phyloP scores from a whole-genome alignment of 2,329 filamentous ascomycete species.

The Orbilia brochopaga region DNA sequence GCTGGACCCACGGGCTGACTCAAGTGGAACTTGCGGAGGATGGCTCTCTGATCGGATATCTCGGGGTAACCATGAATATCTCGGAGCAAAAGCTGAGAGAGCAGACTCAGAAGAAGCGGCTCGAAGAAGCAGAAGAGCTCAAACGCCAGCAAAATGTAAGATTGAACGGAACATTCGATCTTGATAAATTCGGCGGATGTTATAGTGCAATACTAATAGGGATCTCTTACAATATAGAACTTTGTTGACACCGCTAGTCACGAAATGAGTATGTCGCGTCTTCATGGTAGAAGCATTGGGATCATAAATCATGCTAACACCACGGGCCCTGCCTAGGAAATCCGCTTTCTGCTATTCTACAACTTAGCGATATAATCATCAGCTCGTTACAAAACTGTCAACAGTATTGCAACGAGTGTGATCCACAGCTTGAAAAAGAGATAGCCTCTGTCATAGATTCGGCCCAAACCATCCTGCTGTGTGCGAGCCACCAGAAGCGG shows the following conservation, averaged over 20 bases:
- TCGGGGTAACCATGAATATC: slow-evolving; percentile 83
- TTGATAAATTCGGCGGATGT: no score
- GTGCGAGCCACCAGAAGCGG: slow-evolving; percentile 77
- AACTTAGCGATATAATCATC: slow-evolving; percentile 75
- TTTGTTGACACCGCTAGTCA: slow-evolving; percentile 74
- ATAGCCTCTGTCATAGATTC: slow-evolving; percentile 66
- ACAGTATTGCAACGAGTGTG: slow-evolving; percentile 53
- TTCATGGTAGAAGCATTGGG: neutral
- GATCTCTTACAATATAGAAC: slow-evolving; percentile 61
- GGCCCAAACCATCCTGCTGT: slow-evolving; percentile 78
- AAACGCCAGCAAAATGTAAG: slow-evolving; percentile 69
- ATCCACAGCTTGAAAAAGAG: slow-evolving; percentile 22
- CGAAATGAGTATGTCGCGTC: slow-evolving; percentile 25
- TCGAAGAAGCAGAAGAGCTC: slow-evolving; percentile 79
- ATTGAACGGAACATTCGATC: no score
- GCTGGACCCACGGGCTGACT: slow-evolving; percentile 78
- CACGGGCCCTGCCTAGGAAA: slow-evolving; percentile 77
- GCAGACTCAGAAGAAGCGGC: slow-evolving; percentile 75
- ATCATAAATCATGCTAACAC: slow-evolving; percentile 31
- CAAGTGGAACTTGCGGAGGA: slow-evolving; percentile 72
- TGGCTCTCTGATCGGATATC: slow-evolving; percentile 73
- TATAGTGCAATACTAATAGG: no score
- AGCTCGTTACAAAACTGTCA: slow-evolving; percentile 34
- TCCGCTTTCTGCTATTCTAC: slow-evolving; percentile 74
- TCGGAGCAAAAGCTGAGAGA: slow-evolving; percentile 85